These are phyloP conservation scores for Cydonia oblonga DNA, from an alignment of 331 rosid species.

Conservation along the genomic window DNA sequence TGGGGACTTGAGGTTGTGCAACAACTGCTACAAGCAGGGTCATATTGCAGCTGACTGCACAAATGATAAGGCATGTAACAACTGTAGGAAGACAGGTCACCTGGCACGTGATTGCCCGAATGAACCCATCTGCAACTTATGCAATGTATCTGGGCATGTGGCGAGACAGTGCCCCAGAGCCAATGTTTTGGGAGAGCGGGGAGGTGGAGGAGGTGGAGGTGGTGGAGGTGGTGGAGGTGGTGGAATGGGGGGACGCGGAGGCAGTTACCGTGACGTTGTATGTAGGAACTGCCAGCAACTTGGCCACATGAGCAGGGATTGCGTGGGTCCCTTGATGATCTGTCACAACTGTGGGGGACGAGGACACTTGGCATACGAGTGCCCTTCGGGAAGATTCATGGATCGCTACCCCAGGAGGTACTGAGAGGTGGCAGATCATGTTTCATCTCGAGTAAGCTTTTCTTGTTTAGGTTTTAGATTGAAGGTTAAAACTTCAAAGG, in stretches of 20 bases:
- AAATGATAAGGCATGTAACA: slow-evolving; percentile 94
- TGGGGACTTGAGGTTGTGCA: slow-evolving; percentile 91
- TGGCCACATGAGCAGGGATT: slow-evolving; percentile 95
- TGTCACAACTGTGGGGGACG: slow-evolving; percentile 98
- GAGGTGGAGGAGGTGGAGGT: slow-evolving; percentile 25
- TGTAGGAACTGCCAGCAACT: slow-evolving; percentile 90
- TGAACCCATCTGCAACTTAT: slow-evolving; percentile 82
- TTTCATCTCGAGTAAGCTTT: neutral
- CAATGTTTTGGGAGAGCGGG: slow-evolving; percentile 42
- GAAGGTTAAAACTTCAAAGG: neutral
- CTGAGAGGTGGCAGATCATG: slow-evolving; percentile 14
- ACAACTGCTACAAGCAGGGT: slow-evolving; percentile 95
- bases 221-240: slow-evolving; percentile 23
- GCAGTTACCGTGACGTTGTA: slow-evolving; percentile 61
- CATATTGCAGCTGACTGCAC: slow-evolving; percentile 95
- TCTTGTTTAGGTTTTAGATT: neutral
- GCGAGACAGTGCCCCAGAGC: slow-evolving; percentile 87
- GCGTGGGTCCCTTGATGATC: slow-evolving; percentile 89
- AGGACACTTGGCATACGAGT: slow-evolving; percentile 92
- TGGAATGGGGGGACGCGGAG: slow-evolving; percentile 7
- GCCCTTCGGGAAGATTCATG: slow-evolving; percentile 89
- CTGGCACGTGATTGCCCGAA: slow-evolving; percentile 97
- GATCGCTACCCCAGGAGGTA: slow-evolving; percentile 89
- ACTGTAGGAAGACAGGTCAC: slow-evolving; percentile 94
- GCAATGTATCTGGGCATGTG: slow-evolving; percentile 91